Conservation (phyloP, 345 rosid genomes). For the Fremontodendron californicum region DNA sequence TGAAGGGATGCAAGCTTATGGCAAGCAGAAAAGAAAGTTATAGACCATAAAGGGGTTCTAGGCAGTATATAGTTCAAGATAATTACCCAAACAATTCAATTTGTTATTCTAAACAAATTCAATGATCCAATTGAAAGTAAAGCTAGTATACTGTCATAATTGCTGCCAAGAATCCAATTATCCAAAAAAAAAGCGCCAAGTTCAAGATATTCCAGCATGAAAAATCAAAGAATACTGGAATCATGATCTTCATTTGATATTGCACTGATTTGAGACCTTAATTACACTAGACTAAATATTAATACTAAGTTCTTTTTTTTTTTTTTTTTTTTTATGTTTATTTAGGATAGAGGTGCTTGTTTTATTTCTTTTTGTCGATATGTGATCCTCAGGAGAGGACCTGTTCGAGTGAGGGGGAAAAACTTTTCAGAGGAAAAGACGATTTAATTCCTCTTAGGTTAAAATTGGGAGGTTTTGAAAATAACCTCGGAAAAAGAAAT, state of each 20-base stretch:
- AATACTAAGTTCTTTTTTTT: no score
- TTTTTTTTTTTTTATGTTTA: neutral
- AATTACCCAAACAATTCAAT: neutral
- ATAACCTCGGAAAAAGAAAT: no score
- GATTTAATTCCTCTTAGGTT: no score
- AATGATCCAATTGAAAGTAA: neutral
- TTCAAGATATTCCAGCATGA: neutral
- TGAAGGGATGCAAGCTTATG: no score
- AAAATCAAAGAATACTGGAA: neutral
- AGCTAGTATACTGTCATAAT: neutral
- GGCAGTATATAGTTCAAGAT: neutral
- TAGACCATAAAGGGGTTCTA: neutral
- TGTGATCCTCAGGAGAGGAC: no score
- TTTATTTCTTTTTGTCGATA: no score
- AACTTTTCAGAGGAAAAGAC: no score
- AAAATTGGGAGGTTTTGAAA: no score
- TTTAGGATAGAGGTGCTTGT: neutral
- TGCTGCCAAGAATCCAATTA: neutral
- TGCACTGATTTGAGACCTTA: neutral
- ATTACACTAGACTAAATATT: neutral
- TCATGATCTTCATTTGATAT: neutral
- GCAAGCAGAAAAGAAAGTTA: neutral
- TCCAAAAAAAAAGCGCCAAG: no score
- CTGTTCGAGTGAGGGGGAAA: no score
- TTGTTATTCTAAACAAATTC: neutral